Conservation (phyloP, 2,329 filamentous ascomycete species). For the Raffaelea ambrosiae region DNA sequence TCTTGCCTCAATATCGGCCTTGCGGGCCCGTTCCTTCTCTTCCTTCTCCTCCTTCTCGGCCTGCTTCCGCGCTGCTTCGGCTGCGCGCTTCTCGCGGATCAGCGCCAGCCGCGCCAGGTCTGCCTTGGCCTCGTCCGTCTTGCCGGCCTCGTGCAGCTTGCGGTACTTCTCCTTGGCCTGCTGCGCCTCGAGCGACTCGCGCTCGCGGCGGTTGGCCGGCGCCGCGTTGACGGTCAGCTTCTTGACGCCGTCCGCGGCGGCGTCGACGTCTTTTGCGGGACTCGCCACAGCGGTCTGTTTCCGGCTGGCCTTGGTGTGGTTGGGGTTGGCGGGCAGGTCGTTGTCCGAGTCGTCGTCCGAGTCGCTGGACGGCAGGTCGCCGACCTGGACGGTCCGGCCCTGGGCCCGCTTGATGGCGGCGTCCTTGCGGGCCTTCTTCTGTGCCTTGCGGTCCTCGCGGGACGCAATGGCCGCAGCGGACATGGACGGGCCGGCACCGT, state of each 20-base stretch:
- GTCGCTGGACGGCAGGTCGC: slow-evolving; percentile 73
- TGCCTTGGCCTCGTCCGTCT: slow-evolving; percentile 90
- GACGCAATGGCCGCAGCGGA: slow-evolving; percentile 37
- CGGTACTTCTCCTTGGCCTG: slow-evolving; percentile 85
- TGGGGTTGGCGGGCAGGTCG: slow-evolving; percentile 80
- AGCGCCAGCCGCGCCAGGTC: slow-evolving; percentile 76
- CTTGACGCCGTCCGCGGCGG: slow-evolving; percentile 46
- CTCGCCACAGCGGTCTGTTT: slow-evolving; percentile 36
- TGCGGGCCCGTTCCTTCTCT: slow-evolving; percentile 38
- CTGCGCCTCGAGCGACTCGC: slow-evolving; percentile 74
- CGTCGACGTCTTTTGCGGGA: slow-evolving; percentile 23
- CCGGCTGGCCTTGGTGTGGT: slow-evolving; percentile 71
- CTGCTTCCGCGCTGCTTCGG: slow-evolving; percentile 74
- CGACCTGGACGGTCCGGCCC: slow-evolving; percentile 64
- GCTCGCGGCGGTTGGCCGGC: slow-evolving; percentile 40
- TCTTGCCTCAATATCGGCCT: slow-evolving; percentile 42
- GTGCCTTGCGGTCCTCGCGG: slow-evolving; percentile 86
- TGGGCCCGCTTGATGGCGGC: slow-evolving; percentile 56
- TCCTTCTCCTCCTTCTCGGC: slow-evolving; percentile 52
- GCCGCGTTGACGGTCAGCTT: slow-evolving; percentile 34
- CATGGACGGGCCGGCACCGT: slow-evolving; percentile 39
- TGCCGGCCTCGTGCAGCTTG: slow-evolving; percentile 87
- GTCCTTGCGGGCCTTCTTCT: slow-evolving; percentile 66
- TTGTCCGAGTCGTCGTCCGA: slow-evolving; percentile 45
- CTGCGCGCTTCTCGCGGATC: slow-evolving; percentile 78